phyloP scores from a whole-genome alignment of 495 filamentous ascomycete species.

The Penicillium coffeae region DNA sequence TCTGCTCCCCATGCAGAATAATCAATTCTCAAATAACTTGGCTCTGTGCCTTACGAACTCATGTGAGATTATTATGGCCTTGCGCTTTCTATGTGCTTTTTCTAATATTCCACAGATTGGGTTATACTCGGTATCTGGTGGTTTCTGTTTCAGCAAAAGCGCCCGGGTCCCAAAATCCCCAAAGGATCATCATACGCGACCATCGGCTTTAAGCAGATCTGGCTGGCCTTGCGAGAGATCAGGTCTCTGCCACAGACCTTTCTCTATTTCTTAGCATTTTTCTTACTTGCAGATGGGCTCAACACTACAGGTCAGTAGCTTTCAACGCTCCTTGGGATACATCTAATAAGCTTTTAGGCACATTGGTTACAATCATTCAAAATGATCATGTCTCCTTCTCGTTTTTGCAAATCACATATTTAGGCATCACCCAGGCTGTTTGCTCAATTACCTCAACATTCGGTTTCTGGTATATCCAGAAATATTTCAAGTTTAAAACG shows the following conservation, averaged over 20 bases:
- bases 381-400: constrained; percentile 46
- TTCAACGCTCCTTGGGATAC: not conserved
- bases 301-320: constrained; percentile 43
- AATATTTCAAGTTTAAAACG: constrained; percentile 44
- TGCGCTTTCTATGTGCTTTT: not conserved
- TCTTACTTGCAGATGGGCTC: constrained; percentile 47
- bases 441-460: constrained; percentile 45
- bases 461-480: constrained; percentile 51
- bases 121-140: constrained; percentile 48
- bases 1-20: constrained; percentile 37
- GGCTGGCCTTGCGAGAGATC: constrained; percentile 41
- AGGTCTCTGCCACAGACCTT: constrained; percentile 43
- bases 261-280: constrained; percentile 45
- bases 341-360: constrained; percentile 23
- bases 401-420: constrained; percentile 47
- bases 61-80: constrained; percentile 15
- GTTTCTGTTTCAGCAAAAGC: constrained; percentile 49
- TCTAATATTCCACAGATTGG: constrained; percentile 34
- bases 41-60: constrained; percentile 47
- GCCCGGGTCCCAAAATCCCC: constrained; percentile 42
- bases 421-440: constrained; percentile 43
- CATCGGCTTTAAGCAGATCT: constrained; percentile 47
- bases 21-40: constrained; percentile 42
- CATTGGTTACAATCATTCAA: constrained; percentile 45
- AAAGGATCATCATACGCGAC: constrained; percentile 43